A percentile compares a stretch with the other conserved stretches of the same genome.
These are phyloP conservation scores for Curvularia spicifera DNA, from an alignment of 2,329 filamentous ascomycete genomes.

Conservation along the genomic window DNA sequence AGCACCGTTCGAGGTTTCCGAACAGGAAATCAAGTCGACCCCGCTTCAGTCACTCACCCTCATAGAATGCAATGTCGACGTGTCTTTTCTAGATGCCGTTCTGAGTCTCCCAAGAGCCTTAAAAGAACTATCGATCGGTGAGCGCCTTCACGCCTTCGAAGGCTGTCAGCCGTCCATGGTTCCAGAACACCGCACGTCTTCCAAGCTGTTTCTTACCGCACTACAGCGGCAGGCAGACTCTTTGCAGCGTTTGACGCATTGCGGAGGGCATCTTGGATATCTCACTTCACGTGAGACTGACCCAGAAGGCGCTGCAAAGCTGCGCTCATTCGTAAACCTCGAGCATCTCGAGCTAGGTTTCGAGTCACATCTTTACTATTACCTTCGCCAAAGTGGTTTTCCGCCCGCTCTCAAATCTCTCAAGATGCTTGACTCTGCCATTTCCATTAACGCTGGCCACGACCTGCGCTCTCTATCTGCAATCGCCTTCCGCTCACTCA, in stretches of 20 bases:
- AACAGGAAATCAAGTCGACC: conserved; percentile 33
- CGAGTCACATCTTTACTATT: conserved; percentile 36
- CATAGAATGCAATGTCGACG: conserved; percentile 48
- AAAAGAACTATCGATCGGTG: conserved; percentile 41
- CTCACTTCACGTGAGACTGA: conserved; percentile 21
- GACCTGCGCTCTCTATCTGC: conserved; percentile 24
- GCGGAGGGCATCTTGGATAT: conserved; percentile 29
- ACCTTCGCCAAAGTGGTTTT: conserved; percentile 33
- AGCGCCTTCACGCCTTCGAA: conserved; percentile 40
- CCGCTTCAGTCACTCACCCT: conserved; percentile 41
- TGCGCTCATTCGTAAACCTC: conserved; percentile 35
- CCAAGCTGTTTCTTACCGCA: conserved; percentile 35
- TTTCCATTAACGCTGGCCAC: conserved; percentile 28
- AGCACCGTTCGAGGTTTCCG: conserved; percentile 18
- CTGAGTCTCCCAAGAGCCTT: conserved; percentile 44
- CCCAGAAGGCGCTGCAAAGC: conserved; percentile 24
- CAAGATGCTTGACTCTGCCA: conserved; percentile 35
- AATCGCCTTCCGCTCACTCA: conserved; percentile 24
- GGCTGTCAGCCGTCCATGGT: conserved; percentile 30
- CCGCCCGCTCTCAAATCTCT: conserved; percentile 35
- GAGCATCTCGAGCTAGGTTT: conserved; percentile 39
- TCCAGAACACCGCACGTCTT: conserved; percentile 28
- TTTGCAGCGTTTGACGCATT: conserved; percentile 37
- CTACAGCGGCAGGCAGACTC: conserved; percentile 43
- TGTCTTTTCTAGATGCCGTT: conserved; percentile 35